A percentile compares a stretch with the other conserved stretches of the same genome.
Evolutionary conservation across 1,284 basidiomycete species (phyloP).

Genomic region (Takashimella koratensis): DNA sequence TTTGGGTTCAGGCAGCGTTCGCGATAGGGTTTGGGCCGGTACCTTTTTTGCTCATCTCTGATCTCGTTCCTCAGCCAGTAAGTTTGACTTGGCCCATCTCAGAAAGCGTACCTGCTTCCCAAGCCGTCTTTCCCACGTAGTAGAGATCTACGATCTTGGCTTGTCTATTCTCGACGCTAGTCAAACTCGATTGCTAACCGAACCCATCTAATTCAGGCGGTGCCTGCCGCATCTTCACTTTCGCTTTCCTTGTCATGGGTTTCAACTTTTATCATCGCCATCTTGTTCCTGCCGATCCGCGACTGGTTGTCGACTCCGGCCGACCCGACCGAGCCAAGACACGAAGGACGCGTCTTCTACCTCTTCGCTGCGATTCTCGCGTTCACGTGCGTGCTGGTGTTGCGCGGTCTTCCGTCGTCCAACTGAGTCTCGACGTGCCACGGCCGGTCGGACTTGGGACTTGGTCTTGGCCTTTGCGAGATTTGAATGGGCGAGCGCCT

Average conservation of each 20-base stretch:
- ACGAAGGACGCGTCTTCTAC: slow-evolving; percentile 78
- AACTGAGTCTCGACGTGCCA: not conserved
- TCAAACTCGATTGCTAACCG: no score
- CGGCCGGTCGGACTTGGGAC: no score
- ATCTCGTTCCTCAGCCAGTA: slow-evolving; percentile 75
- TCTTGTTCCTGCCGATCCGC: slow-evolving; percentile 76
- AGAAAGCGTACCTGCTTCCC: not conserved
- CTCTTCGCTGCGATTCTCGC: slow-evolving; percentile 58
- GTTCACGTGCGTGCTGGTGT: slow-evolving; percentile 24
- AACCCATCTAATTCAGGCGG: slow-evolving; percentile 62
- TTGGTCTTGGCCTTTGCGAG: no score
- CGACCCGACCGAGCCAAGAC: slow-evolving; percentile 41
- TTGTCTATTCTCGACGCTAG: no score
- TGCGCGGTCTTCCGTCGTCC: slow-evolving; percentile 21
- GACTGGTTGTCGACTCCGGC: slow-evolving; percentile 55
- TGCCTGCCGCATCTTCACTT: slow-evolving; percentile 77
- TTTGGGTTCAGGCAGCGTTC: slow-evolving; percentile 61
- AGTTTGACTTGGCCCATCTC: slow-evolving; percentile 30
- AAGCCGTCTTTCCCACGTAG: not conserved
- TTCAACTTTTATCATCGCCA: slow-evolving; percentile 74
- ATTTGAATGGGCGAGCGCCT: no score
- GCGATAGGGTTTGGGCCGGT: slow-evolving; percentile 86
- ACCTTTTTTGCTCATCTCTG: slow-evolving; percentile 89
- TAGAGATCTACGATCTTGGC: no score
- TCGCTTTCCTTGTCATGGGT: slow-evolving; percentile 84